phyloP scores from a whole-genome alignment of 1,284 basidiomycete genomes.

The Boletellus deceptivus region DNA sequence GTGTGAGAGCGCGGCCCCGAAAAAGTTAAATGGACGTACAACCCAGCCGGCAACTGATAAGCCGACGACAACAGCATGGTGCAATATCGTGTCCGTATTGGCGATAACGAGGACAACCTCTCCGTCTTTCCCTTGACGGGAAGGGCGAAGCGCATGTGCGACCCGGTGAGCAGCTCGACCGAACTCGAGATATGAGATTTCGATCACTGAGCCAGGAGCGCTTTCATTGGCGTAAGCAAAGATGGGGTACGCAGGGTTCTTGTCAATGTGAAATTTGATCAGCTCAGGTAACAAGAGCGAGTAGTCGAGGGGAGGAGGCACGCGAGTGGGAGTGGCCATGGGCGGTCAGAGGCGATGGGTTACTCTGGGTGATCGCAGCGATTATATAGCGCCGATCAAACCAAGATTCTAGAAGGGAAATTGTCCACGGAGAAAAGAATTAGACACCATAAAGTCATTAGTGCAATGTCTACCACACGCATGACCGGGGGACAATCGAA shows the following conservation, averaged over 20 bases:
- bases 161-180: conserved; percentile 35
- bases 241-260: conserved; percentile 22
- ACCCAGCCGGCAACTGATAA: conserved; percentile 33
- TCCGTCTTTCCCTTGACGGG: conserved; percentile 22
- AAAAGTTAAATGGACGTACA: conserved; percentile 13
- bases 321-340: conserved; percentile 10
- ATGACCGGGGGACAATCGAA: not conserved
- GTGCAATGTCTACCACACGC: not conserved
- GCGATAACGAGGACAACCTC: conserved; percentile 36
- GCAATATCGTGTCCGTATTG: conserved; percentile 34
- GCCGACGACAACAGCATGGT: conserved; percentile 32
- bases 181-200: conserved; percentile 25
- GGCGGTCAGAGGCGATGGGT: not conserved
- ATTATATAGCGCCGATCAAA: not conserved
- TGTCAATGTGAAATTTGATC: conserved; percentile 32
- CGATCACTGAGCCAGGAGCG: not conserved
- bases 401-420: too few species aligned
- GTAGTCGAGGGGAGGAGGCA: conserved; percentile 25
- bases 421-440: not conserved
- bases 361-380: not conserved
- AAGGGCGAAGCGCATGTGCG: conserved; percentile 30
- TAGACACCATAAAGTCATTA: not conserved
- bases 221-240: conserved; percentile 21
- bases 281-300: conserved; percentile 26
- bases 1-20: not conserved